Conservation (phyloP, 306 rosid species). For the Cicer judaicum region DNA sequence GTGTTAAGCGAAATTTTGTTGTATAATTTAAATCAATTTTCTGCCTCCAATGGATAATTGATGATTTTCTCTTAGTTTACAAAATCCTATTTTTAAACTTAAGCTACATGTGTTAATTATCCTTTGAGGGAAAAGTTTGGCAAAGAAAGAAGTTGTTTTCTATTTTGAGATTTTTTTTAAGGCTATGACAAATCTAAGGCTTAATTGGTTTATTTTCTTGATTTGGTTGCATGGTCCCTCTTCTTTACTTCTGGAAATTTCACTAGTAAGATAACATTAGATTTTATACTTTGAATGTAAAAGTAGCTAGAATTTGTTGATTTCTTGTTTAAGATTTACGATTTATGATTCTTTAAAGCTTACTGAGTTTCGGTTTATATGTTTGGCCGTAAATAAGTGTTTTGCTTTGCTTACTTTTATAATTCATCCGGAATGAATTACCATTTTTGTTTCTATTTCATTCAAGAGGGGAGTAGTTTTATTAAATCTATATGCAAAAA, state of each 20-base stretch:
- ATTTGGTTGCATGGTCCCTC: constrained; percentile 34
- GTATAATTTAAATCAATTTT: constrained; percentile 35
- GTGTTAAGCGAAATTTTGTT: neutral
- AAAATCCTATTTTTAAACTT: constrained; percentile 32
- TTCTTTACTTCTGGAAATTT: constrained; percentile 34
- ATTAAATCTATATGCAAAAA: constrained; percentile 1
- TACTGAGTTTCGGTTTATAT: constrained; percentile 4
- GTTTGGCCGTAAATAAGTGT: neutral
- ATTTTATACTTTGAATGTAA: constrained; percentile 15
- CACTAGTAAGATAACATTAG: constrained; percentile 2
- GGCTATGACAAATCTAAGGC: constrained; percentile 26
- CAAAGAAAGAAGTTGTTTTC: constrained; percentile 14
- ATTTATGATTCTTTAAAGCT: constrained; percentile 4
- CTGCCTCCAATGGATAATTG: constrained; percentile 26
- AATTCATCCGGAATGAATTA: too few relatives aligned
- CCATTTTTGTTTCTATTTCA: too few relatives aligned
- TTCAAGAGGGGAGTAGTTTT: neutral
- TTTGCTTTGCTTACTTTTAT: constrained; percentile 17
- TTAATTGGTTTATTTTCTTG: constrained; percentile 16
- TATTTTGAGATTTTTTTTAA: constrained; percentile 15
- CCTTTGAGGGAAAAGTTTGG: constrained; percentile 27
- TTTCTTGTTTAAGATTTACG: neutral
- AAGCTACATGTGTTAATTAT: constrained; percentile 11
- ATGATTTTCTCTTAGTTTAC: constrained; percentile 7
- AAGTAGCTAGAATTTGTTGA: constrained; percentile 31